Conservation (phyloP, 176 grass and related monocot genomes). For the Triticum turgidum region DNA sequence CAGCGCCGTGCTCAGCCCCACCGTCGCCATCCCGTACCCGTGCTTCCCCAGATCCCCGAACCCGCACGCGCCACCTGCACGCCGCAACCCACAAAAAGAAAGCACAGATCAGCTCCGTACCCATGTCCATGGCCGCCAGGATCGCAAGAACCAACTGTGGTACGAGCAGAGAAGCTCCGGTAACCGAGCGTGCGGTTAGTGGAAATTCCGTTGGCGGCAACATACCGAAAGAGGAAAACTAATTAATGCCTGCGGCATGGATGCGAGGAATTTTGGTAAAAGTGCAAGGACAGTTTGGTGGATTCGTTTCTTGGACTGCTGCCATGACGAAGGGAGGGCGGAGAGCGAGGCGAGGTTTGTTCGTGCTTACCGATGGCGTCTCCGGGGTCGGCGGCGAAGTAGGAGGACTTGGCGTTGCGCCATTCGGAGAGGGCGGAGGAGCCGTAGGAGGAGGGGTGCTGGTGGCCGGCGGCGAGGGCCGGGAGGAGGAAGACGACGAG, state of each 20-base stretch:
- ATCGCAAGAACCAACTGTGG: slow-evolving; percentile 31
- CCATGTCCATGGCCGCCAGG: not conserved
- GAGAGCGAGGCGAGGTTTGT: not conserved
- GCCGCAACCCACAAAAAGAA: not conserved
- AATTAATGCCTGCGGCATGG: not conserved
- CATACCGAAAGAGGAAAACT: not conserved
- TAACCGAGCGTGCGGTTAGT: slow-evolving; percentile 4
- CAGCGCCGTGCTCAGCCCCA: slow-evolving; percentile 83
- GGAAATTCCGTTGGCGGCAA: slow-evolving; percentile 2
- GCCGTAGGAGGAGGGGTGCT: slow-evolving; percentile 43
- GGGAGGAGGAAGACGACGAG: slow-evolving; percentile 41
- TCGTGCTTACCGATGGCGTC: slow-evolving; percentile 73
- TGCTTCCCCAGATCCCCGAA: slow-evolving; percentile 93
- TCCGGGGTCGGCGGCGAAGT: slow-evolving; percentile 88
- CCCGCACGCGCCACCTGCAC: slow-evolving; percentile 87
- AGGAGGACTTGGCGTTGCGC: slow-evolving; percentile 91
- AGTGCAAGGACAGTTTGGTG: not conserved
- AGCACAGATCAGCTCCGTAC: not conserved
- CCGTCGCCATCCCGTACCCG: slow-evolving; percentile 93
- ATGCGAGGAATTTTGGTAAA: not conserved
- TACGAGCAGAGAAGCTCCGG: slow-evolving; percentile 6
- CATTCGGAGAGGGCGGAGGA: slow-evolving; percentile 84
- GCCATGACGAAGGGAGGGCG: not conserved
- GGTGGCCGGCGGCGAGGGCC: slow-evolving; percentile 47
- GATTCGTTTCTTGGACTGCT: not conserved